Evolutionary conservation across 805 yeast species (phyloP), one percentile per base, ranked within the genome.

Genomic region (Wickerhamomyces canadensis): DNA sequence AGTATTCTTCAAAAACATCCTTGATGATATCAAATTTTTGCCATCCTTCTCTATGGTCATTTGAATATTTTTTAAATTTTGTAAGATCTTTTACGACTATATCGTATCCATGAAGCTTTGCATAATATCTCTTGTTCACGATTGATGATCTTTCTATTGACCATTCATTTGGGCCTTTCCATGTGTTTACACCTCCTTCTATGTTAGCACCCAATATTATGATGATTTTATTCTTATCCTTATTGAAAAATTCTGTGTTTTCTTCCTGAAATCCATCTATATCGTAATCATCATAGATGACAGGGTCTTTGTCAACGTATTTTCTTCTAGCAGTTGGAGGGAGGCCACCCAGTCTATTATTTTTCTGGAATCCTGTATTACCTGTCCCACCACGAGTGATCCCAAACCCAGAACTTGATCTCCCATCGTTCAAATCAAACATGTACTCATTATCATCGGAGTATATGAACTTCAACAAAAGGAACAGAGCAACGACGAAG

Each of bases 1-100:
- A 27, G n/a, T 53, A 46, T 34, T 62, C 57, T 35, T 56, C 58
- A 62, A 66, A 59, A 2, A 60, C 57, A 21, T 49, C 57, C 28
- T 62, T 52, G 21, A 66, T 41, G 19, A 55, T 41, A 41, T 66
- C 71, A 29, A 64, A 58, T 41, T 65, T 65, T 44, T 63, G 69
- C 71, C 71, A 65, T 4, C 69, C 68, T 51, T 65, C 70, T 43
- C 77, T 60, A 54, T 63, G 63, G 37, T 70, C 76, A 51, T 70
- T 70, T 33, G 72, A 69, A 47, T 72, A 72, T 34, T 68, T 55
- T 47, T 70, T 72, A 43, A 67, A 62, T 45, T 62, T 62, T 22
- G 73, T 69, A 54, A 65, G 58, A 41, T 70, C 72, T 45, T 61
- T 62, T 36, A 71, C 60, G 4, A 72, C 60, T 36, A 72, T 52